These are phyloP conservation scores for Corylus americana DNA, from an alignment of 306 rosid genomes.

Conservation along the genomic window DNA sequence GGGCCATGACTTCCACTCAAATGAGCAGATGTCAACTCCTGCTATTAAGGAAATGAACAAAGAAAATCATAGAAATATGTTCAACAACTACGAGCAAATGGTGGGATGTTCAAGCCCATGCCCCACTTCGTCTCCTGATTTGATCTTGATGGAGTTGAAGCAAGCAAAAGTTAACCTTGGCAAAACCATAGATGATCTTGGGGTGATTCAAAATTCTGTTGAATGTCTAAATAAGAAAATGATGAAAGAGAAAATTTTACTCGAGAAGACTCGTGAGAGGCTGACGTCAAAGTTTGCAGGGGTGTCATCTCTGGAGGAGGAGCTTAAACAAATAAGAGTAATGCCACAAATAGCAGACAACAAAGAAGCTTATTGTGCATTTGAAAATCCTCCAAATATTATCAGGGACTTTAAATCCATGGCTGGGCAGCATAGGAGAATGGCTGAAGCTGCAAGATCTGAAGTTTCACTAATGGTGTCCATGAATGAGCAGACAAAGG, in stretches of 20 bases:
- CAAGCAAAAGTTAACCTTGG: slow-evolving; percentile 81
- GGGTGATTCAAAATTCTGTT: slow-evolving; percentile 77
- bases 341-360: slow-evolving; percentile 28
- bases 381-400: slow-evolving; percentile 29
- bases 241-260: slow-evolving; percentile 68
- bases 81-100: slow-evolving; percentile 35
- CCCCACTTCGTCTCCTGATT: slow-evolving; percentile 47
- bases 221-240: slow-evolving; percentile 77
- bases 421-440: slow-evolving; percentile 31
- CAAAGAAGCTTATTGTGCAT: slow-evolving; percentile 25
- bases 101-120: slow-evolving; percentile 48
- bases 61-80: slow-evolving; percentile 29
- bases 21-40: slow-evolving; percentile 42
- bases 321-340: slow-evolving; percentile 30
- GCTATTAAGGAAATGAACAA: slow-evolving; percentile 59
- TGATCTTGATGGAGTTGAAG: slow-evolving; percentile 69
- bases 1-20: slow-evolving; percentile 29
- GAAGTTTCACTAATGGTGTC: slow-evolving; percentile 36
- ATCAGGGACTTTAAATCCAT: slow-evolving; percentile 24
- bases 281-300: slow-evolving; percentile 65
- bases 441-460: slow-evolving; percentile 33
- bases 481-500: slow-evolving; percentile 30
- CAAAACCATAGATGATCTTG: slow-evolving; percentile 79
- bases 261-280: slow-evolving; percentile 68
- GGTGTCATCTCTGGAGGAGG: slow-evolving; percentile 52